Evolutionary conservation across 2,329 filamentous ascomycete species (phyloP), one percentile per base, ranked within the genome.

Genomic region (Bipolaris zeicola): DNA sequence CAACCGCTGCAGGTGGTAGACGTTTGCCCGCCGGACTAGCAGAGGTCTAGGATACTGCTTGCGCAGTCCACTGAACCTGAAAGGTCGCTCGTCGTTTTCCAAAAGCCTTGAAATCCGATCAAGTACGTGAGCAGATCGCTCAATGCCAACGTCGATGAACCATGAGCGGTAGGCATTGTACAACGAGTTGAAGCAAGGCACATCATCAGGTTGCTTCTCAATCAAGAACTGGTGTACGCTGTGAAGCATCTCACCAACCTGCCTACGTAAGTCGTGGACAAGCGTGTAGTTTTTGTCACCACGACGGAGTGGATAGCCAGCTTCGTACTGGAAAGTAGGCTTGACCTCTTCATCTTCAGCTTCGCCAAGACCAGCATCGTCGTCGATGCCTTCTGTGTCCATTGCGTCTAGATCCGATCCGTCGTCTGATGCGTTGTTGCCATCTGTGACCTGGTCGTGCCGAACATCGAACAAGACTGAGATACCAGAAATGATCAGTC

Each of bases 101-200:
- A 97, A 89, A 1, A 99, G 84, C 50, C 92, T 86, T 4, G 90
- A 86, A 13, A 98, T 88, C 18, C 95, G 85, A 73, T 99, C 95
- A 8, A 98, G 81, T 1, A 96, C 91, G 73, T 97, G 95, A 0
- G 95, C 94, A 16, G 94, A 97, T 57, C 94, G 85, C 77, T 99
- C 95, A 58, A 97, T 96, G 16, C 96, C 95, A 38, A 99, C 93
- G 69, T 99, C 95, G 1, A 96, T 92, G 68, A 99, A 98, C 92
- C 93, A 99, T 7, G 91, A 95, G 41, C 92, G 85, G 74, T 97
- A 99, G 1, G 94, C 91, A 20, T 90, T 90, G 76, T 96, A 99
- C 2, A 99, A 79, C 0, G 93, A 87, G 22, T 92, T 96, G 78
- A 99, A 99, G 77, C 92, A 97, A 14, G 90, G 87, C 0, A 99